Evolutionary conservation across 495 filamentous ascomycete genomes (phyloP).

Genomic region (Annulohypoxylon nitens): DNA sequence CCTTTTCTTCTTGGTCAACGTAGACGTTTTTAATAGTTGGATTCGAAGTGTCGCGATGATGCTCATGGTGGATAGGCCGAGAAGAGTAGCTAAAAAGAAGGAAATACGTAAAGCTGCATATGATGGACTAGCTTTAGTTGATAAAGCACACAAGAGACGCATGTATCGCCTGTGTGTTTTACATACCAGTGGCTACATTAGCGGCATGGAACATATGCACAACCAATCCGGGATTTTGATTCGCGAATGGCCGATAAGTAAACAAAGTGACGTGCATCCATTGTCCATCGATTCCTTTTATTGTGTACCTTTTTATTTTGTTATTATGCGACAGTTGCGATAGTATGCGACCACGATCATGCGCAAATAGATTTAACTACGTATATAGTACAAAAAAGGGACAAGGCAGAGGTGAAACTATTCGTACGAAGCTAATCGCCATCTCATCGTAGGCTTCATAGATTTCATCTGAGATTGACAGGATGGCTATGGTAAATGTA

Average conservation of each 20-base stretch:
- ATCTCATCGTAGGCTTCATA: too few relatives aligned
- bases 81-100: constrained; percentile 10
- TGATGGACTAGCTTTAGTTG: constrained; percentile 20
- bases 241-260: constrained; percentile 24
- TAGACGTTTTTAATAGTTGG: constrained; percentile 22
- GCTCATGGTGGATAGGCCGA: constrained; percentile 43
- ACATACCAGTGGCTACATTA: constrained; percentile 42
- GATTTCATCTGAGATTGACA: too few relatives aligned
- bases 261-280: constrained; percentile 30
- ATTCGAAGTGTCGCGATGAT: constrained; percentile 36
- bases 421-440: not conserved
- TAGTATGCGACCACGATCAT: too few relatives aligned
- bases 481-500: too few relatives aligned
- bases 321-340: not conserved
- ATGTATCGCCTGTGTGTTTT: constrained; percentile 28
- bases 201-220: constrained; percentile 33
- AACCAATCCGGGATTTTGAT: constrained; percentile 29
- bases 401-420: not conserved
- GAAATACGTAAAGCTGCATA: constrained; percentile 32
- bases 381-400: too few relatives aligned
- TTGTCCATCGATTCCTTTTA: constrained; percentile 1
- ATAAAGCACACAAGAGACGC: constrained; percentile 43
- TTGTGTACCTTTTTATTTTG: not conserved
- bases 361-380: too few relatives aligned
- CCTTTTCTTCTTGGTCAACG: constrained; percentile 40